Base-by-base conservation (phyloP, 2,329 filamentous ascomycete genomes). In the Fusarium paranaense region DNA sequence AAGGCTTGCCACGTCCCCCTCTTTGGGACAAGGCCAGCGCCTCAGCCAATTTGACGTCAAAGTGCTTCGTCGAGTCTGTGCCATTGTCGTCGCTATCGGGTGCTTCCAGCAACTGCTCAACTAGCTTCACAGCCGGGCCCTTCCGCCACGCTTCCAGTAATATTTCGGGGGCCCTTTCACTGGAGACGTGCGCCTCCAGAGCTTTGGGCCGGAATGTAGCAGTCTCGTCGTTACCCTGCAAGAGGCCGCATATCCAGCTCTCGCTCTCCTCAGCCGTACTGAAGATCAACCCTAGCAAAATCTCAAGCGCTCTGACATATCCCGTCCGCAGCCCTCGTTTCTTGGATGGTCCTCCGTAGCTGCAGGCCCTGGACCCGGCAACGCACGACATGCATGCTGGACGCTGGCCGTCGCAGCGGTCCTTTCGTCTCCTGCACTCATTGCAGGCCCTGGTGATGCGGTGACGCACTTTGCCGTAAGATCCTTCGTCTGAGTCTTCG, bases 301-400 rank as follows among this genome's bases (percentile, higher is more conserved):
- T 35, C 30, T 71, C 69, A 7, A 69, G 52, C 3, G 66, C 64
- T 33, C 69, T 71, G n/a, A 71, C 69, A 13, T 71, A 71, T 10
- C 69, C 69, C 7, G 69, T 69, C 2, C 69, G 66, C 22, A 71
- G 59, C 2, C 69, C 69, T 54, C 69, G 58, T 35, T 69, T 71
- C 57, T 64, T 69, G 27, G 62, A 69, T 10, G 69, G 69, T 37
- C 35, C 35, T 16, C 57, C 64, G 52, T 69, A 71, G 20, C 37
- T 27, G 45, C 69, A 71, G 3, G 62, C 20, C 2, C 69, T 62
- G 18, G 45, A 45, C 20, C 56, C 66, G 2, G 20, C 30, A 5
- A 62, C 20, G 35, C 69, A 71, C 14, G 64, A 27, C 18, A n/a
- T 50, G 33, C 68, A 71, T 6, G 61, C 58, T 4, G 65, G 68